A percentile compares a stretch with the other conserved stretches of the same genome.
phyloP scores from a whole-genome alignment of 768 basidiomycete genomes.

The Lactarius trivialis region DNA sequence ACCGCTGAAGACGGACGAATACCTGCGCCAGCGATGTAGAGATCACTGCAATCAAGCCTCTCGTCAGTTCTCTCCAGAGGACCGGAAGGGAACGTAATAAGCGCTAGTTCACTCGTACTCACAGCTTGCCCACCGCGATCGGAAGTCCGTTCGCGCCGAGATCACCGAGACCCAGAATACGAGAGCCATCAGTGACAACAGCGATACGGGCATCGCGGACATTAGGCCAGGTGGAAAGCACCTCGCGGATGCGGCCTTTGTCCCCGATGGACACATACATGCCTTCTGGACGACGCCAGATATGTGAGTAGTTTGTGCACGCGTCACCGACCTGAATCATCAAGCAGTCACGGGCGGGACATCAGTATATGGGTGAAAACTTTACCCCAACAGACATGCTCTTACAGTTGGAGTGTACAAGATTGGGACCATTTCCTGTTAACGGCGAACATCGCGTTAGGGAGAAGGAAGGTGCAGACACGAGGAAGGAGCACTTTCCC shows the following conservation, averaged over 20 bases:
- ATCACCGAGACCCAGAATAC: conserved; percentile 85
- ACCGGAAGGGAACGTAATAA: not conserved
- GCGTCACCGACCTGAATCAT: conserved; percentile 21
- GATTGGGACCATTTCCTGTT: conserved; percentile 58
- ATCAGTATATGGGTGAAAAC: conserved; percentile 69
- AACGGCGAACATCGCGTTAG: not conserved
- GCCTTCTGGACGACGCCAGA: conserved; percentile 23
- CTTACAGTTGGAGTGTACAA: conserved; percentile 93
- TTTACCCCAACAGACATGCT: conserved; percentile 68
- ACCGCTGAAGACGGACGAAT: conserved; percentile 73
- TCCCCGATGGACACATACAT: conserved; percentile 74
- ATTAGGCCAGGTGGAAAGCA: conserved; percentile 69
- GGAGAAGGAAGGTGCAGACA: not conserved
- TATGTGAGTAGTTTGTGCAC: conserved; percentile 23
- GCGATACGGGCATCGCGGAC: conserved; percentile 73
- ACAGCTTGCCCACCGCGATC: conserved; percentile 86
- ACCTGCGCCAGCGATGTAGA: conserved; percentile 32
- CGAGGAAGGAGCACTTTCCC: conserved; percentile 35
- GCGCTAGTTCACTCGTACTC: conserved; percentile 3
- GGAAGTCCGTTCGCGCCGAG: conserved; percentile 81
- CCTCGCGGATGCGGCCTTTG: conserved; percentile 68
- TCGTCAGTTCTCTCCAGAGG: conserved; percentile 3
- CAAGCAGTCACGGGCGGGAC: conserved; percentile 54
- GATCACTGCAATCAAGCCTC: conserved; percentile 1
- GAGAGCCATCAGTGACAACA: conserved; percentile 89